Base-by-base conservation (phyloP, 176 grass and related monocot genomes). In the Sorghum bicolor region DNA sequence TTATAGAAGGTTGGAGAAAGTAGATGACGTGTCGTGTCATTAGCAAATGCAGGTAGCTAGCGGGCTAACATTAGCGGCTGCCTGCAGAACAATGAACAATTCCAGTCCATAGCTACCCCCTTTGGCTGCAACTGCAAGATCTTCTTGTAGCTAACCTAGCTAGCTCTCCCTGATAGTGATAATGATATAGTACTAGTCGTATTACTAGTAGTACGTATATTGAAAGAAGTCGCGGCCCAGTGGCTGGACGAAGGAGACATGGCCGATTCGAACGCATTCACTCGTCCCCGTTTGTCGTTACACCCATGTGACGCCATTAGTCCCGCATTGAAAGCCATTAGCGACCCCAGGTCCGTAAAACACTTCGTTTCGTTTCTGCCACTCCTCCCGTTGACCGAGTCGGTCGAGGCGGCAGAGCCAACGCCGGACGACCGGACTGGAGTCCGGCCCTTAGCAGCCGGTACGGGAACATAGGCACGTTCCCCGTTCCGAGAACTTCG, bases 231-330 rank as follows among this genome's bases (percentile, higher is more conserved):
- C 26, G 32, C 26, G 15, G 16, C 1, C 31, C n/a, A 20, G 12
- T 16, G 5, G 16, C 13, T 20, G 15, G 38, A 64, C 29, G 16
- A 47, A 75, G 45, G 4, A 48, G 45, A 65, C 68, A 83, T 22
- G 50, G 75, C 5, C 15, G 41, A 43, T 1, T 48, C 13, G 45
- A 50, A 43, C 1, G 29, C 68, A 38, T 47, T 84, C 16, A 53
- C 34, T 65, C 69, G 67, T 64, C 55, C 20, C 58, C 55, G 0
- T 57, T 20, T 70, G 68, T 53, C 53, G 84, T 40, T 39, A 50
- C 84, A 24, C 10, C 57, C 68, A 55, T 40, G 84, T 74, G 58
- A 15, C 3, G 77, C 84, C 64, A 74, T 80, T 86, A 65, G 84
- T 40, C 20, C 15, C 44, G 68, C 76, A 67, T 74, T 74, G 39